A percentile compares a stretch with the other conserved stretches of the same genome.
These are phyloP conservation scores for Curvularia lunata DNA, from an alignment of 2,329 filamentous ascomycete genomes.

Conservation along the genomic window DNA sequence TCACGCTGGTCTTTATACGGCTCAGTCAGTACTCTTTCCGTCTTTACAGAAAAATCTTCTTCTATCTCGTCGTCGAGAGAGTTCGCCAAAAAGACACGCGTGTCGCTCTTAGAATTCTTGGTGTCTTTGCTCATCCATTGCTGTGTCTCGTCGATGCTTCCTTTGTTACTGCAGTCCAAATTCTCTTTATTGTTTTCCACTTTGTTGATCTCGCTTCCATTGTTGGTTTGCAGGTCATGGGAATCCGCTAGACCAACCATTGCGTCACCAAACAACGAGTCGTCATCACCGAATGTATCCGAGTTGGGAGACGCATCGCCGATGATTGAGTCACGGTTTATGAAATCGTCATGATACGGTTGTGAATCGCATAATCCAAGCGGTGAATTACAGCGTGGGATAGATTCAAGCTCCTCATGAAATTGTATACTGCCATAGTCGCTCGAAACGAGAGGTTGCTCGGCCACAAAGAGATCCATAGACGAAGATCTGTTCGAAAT, in stretches of 20 bases:
- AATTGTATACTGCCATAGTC: slow-evolving; percentile 39
- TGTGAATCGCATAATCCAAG: not conserved
- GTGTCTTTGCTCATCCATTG: slow-evolving; percentile 2
- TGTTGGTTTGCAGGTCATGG: slow-evolving; percentile 24
- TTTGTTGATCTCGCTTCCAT: slow-evolving; percentile 1
- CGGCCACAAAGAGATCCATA: slow-evolving; percentile 6
- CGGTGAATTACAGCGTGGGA: not conserved
- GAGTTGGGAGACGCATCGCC: slow-evolving; percentile 15
- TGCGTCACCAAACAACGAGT: slow-evolving; percentile 40
- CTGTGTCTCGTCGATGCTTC: slow-evolving; percentile 8
- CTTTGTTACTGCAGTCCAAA: slow-evolving; percentile 10
- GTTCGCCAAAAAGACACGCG: not conserved
- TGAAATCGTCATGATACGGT: not conserved
- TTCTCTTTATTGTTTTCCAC: slow-evolving; percentile 1
- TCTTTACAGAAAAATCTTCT: not conserved
- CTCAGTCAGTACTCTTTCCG: not conserved
- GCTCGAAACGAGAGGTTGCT: slow-evolving; percentile 23
- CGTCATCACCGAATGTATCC: slow-evolving; percentile 38
- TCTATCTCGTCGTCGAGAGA: too few relatives aligned
- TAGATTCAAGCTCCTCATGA: slow-evolving; percentile 20
- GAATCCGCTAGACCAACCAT: slow-evolving; percentile 44
- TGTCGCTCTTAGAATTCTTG: not conserved
- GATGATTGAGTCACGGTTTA: not conserved
- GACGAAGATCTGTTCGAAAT: slow-evolving; percentile 35
- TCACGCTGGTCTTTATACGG: not conserved